Percentiles rank a stretch among this genome's conserved stretches.
Evolutionary conservation across 371 early-diverging fungal species (phyloP).

Genomic region (Smittium mucronatum): DNA sequence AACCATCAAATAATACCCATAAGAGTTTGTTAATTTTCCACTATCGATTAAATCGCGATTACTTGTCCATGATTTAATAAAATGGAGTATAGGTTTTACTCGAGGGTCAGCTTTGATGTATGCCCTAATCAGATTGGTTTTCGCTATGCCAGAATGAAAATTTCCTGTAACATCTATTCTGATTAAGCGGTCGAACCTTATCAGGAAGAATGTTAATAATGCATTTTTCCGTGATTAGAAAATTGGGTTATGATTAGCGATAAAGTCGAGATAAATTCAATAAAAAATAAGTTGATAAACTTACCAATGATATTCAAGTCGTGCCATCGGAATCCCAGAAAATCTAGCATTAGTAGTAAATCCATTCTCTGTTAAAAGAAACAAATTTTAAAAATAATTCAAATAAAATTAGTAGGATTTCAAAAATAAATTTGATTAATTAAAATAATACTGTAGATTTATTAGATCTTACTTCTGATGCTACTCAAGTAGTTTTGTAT

Average conservation of each 20-base stretch:
- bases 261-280: no score
- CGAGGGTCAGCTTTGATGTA: slow-evolving; percentile 10
- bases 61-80: slow-evolving; percentile 10
- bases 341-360: no score
- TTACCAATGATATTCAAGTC: not conserved
- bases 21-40: slow-evolving; percentile 1
- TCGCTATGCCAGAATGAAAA: not conserved
- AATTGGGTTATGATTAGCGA: no score
- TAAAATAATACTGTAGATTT: not conserved
- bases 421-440: no score
- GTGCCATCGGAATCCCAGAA: not conserved
- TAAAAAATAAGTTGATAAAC: no score
- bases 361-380: no score
- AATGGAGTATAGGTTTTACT: not conserved
- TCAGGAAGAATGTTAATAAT: no score
- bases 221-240: no score
- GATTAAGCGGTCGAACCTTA: no score
- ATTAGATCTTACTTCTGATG: not conserved
- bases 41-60: slow-evolving; percentile 6
- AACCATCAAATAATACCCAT: slow-evolving; percentile 6
- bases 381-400: no score
- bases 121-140: slow-evolving; percentile 7
- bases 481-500: not conserved
- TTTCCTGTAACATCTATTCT: slow-evolving; percentile 6
- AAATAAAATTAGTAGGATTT: no score